phyloP scores from a whole-genome alignment of 169 alveolate species.

The Eimeria acervulina region DNA sequence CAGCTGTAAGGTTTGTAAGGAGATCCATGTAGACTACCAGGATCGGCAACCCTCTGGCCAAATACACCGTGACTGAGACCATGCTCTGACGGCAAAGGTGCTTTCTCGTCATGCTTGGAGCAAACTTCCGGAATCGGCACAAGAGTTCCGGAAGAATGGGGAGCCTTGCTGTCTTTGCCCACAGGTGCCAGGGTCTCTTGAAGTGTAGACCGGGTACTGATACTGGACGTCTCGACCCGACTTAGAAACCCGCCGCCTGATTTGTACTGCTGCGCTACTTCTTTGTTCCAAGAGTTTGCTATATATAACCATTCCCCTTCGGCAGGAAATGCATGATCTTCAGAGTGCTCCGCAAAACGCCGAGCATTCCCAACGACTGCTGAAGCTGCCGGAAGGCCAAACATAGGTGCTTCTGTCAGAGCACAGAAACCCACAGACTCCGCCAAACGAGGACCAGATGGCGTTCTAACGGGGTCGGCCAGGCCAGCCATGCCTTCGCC shows the following conservation, averaged over 20 bases:
- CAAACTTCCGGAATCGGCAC: not conserved
- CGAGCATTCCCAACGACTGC: not conserved
- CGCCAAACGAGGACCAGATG: not conserved
- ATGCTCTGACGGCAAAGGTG: not conserved
- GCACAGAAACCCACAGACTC: constrained; percentile 2
- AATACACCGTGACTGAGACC: not conserved
- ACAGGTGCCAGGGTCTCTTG: not conserved
- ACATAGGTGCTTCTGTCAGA: not conserved
- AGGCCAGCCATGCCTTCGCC: constrained; percentile 2
- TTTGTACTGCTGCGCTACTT: constrained; percentile 9
- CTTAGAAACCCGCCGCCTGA: not conserved
- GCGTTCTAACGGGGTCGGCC: not conserved
- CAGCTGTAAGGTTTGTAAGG: not conserved
- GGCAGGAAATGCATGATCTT: not conserved
- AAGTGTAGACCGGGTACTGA: constrained; percentile 25
- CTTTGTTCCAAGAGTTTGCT: not conserved
- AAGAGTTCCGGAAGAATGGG: not conserved
- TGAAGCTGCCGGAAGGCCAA: not conserved
- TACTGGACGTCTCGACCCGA: not conserved
- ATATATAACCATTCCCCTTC: constrained; percentile 21
- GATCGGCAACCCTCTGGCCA: not conserved
- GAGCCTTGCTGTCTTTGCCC: not conserved
- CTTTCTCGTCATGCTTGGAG: not conserved
- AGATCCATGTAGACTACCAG: not conserved
- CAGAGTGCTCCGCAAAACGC: not conserved